Evolutionary conservation across 768 basidiomycete species (phyloP), one percentile per base, ranked within the genome.

Genomic region (Serendipita vermifera): DNA sequence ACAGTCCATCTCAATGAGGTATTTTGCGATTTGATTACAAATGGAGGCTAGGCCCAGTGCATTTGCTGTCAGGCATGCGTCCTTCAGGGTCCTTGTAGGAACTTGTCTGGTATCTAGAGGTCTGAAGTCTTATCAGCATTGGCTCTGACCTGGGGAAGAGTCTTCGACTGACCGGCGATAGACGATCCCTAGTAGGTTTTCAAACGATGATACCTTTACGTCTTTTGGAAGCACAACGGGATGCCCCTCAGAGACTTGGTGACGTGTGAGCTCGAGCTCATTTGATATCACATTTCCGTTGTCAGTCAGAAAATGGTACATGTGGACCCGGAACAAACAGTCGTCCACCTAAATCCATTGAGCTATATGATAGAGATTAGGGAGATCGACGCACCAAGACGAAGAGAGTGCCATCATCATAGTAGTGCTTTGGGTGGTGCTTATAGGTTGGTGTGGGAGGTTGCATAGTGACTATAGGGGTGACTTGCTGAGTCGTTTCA

Each of bases 1-100:
- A 29, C 46, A 51, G 22, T 51, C 46, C 22, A 26, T 51, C 20
- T 20, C 17, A 11, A 51, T 29, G n/a, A 51, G 24, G 27, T 22
- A 51, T 29, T 51, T 51, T 29, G 46, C 46, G 22, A 51, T 26
- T 20, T 26, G 46, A 26, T 51, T 29, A 29, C 46, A 51, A 29
- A 22, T n/a, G 9, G 20, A 29, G 46, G n/a, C 46, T 7, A 51
- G n/a, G n/a, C 31, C 15, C 9, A 51, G 11, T 26, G 46, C 6
- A 26, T 51, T 20, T 15, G 46, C 46, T 11, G 46, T 51, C n/a
- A 51, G 20, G n/a, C 29, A 51, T 4, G 46, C 46, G 31, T 51
- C 46, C 46, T 51, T 51, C n/a, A 51, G 46, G n/a, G 7, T 17
- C 9, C 46, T 17, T 4, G 29, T 51, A 7, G 20, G 27, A 26